Base-by-base conservation (phyloP, 768 basidiomycete genomes). In the Trametes sanguinea region DNA sequence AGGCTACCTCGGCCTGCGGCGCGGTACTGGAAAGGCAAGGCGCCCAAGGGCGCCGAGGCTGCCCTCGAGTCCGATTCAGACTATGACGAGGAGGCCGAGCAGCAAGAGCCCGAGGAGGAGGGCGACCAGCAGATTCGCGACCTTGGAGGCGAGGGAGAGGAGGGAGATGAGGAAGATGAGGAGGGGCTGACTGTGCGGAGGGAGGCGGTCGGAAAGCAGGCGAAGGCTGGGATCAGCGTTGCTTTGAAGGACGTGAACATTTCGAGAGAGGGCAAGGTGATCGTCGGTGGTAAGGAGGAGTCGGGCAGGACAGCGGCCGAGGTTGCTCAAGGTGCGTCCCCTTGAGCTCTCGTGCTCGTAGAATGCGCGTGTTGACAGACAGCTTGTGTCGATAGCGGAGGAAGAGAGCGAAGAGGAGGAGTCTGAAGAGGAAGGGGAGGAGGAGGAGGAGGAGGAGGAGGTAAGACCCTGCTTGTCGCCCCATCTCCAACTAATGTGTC, bases 11-110 rank as follows among this genome's bases (percentile, higher is more conserved):
- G 81, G 54, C 92, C 94, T 4, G 92, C 85, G 2, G 89, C 85
- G 6, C 89, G 94, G 2, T 95, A 96, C 74, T 92, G 92, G 87
- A 90, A 90, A 67, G 94, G 94, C 57, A 92, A 93, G 67, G 91
- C 86, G 0, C 93, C 93, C 0, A 93, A 92, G 73, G 90, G 90
- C 48, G 81, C 76, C 37, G 77, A 76, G 1, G 84, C 84, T 29
- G 74, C 76, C 11, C 48, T 50, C 43, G 77, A 83, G 22, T 88
- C 88, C 5, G 89, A 90, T 65, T 87, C 86, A 3, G 88, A 88
- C 46, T 81, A 83, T 51, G 83, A 85, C 62, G 85, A 82, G 1
- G 88, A 88, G 51, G 82, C 82, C 48, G 83, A 85, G 61, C 85
- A 82, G 1, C 78, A 76, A 35, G 75, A 72, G 60, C 67, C 72